A percentile compares a stretch with the other conserved stretches of the same genome.
Conservation (phyloP, 208 protist species). For the Kentomonas sorsogonicus region DNA sequence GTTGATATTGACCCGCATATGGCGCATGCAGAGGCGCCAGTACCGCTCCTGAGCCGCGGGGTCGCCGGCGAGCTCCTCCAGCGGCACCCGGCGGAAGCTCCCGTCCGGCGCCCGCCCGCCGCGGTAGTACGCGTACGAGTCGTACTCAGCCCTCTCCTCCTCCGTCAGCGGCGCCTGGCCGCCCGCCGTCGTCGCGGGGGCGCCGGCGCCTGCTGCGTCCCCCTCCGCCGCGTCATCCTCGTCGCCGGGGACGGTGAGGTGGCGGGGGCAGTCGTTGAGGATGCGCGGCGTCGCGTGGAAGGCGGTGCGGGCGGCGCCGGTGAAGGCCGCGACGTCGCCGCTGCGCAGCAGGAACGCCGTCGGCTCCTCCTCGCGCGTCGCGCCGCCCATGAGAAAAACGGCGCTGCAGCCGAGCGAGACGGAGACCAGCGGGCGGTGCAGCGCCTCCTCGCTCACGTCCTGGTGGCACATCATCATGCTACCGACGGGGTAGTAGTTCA, state of each 20-base stretch:
- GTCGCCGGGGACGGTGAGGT: constrained; percentile 47
- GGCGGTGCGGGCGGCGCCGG: constrained; percentile 50
- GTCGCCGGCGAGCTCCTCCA: constrained; percentile 19
- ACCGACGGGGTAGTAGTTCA: constrained; percentile 87
- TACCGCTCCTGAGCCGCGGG: constrained; percentile 54
- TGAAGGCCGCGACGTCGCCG: constrained; percentile 76
- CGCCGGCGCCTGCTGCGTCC: too few relatives aligned
- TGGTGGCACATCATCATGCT: constrained; percentile 89
- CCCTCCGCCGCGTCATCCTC: too few relatives aligned
- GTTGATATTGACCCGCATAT: constrained; percentile 87
- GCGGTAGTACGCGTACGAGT: constrained; percentile 30
- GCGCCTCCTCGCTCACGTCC: constrained; percentile 75
- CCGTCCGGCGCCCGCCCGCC: constrained; percentile 20
- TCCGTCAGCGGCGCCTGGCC: too few relatives aligned
- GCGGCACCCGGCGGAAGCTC: constrained; percentile 26
- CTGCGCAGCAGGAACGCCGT: constrained; percentile 72
- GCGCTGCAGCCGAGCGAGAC: constrained; percentile 74
- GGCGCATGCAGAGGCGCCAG: constrained; percentile 78
- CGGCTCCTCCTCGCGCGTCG: constrained; percentile 60
- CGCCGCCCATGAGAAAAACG: constrained; percentile 81
- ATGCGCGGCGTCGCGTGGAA: constrained; percentile 79
- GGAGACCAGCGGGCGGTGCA: constrained; percentile 73
- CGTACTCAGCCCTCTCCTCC: constrained; percentile 23
- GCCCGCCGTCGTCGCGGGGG: too few relatives aligned
- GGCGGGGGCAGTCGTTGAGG: constrained; percentile 72